Percentiles rank a stretch among this genome's conserved stretches.
Evolutionary conservation across 257 asterid genomes (phyloP).

Genomic region (Anisodus acutangulus): DNA sequence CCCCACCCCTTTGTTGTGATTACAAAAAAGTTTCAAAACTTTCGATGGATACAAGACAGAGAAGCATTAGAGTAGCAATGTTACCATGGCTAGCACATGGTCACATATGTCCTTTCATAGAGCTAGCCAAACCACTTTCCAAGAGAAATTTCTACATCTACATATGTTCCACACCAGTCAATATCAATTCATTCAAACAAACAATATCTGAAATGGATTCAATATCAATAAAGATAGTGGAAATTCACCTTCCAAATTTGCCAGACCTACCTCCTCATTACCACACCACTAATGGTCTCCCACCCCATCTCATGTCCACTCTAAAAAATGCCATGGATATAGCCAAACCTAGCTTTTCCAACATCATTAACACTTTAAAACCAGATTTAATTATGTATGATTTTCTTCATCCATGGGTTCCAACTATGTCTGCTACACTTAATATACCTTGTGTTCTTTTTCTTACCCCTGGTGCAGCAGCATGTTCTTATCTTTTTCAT

Average conservation of each 20-base stretch:
- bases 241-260: conserved; percentile 35
- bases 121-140: conserved; percentile 35
- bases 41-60: conserved; percentile 23
- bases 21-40: neutral
- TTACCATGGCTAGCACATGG: conserved; percentile 49
- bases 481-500: conserved; percentile 26
- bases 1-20: neutral
- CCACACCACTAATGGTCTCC: conserved; percentile 47
- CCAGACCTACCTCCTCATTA: conserved; percentile 43
- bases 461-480: conserved; percentile 5
- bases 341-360: conserved; percentile 28
- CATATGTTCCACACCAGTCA: conserved; percentile 39
- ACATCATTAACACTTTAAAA: neutral
- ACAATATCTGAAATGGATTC: conserved; percentile 9
- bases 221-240: conserved; percentile 23
- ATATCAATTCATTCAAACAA: conserved; percentile 30
- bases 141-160: conserved; percentile 33
- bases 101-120: conserved; percentile 38
- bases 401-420: conserved; percentile 38
- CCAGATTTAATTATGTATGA: conserved; percentile 43
- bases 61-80: conserved; percentile 29
- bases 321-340: conserved; percentile 31
- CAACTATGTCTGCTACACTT: conserved; percentile 31
- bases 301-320: conserved; percentile 36
- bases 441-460: conserved; percentile 39